A percentile compares a stretch with the other conserved stretches of the same genome.
Evolutionary conservation across 768 basidiomycete species (phyloP).

Genomic region (Phylloporus rhodoxanthus): DNA sequence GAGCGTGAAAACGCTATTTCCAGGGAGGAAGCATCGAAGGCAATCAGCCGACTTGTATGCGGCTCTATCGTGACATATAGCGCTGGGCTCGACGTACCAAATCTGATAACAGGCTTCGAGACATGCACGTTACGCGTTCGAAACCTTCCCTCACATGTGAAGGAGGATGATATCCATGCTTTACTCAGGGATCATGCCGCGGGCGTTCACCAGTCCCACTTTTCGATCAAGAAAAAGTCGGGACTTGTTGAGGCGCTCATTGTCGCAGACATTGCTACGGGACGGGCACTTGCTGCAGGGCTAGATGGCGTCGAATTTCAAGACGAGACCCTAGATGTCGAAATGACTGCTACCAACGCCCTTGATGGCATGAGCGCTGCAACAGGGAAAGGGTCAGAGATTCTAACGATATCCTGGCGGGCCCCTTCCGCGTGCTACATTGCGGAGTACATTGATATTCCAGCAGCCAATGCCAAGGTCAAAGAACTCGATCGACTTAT

Average conservation of each 20-base stretch:
- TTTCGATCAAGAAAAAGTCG: slow-evolving; percentile 28
- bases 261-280: slow-evolving; percentile 38
- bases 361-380: slow-evolving; percentile 39
- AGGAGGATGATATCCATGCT: slow-evolving; percentile 34
- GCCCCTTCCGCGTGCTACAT: slow-evolving; percentile 42
- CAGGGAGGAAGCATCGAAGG: slow-evolving; percentile 38
- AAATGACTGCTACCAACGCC: slow-evolving; percentile 36
- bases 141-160: slow-evolving; percentile 40
- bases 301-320: slow-evolving; percentile 48
- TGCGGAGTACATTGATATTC: slow-evolving; percentile 36
- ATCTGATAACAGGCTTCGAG: slow-evolving; percentile 47
- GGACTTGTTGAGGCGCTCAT: slow-evolving; percentile 39
- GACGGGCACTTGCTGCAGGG: slow-evolving; percentile 35
- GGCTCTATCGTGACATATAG: slow-evolving; percentile 45
- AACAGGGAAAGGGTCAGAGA: slow-evolving; percentile 29
- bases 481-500: slow-evolving; percentile 32
- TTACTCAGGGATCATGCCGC: slow-evolving; percentile 43
- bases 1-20: slow-evolving; percentile 8
- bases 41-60: slow-evolving; percentile 39
- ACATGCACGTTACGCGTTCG: slow-evolving; percentile 42
- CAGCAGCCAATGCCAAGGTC: slow-evolving; percentile 27
- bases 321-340: slow-evolving; percentile 37
- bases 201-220: slow-evolving; percentile 28
- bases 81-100: slow-evolving; percentile 43
- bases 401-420: slow-evolving; percentile 48